A percentile compares a stretch with the other conserved stretches of the same genome.
phyloP scores from a whole-genome alignment of 352 stramenopile species.

The Phytophthora melonis region DNA sequence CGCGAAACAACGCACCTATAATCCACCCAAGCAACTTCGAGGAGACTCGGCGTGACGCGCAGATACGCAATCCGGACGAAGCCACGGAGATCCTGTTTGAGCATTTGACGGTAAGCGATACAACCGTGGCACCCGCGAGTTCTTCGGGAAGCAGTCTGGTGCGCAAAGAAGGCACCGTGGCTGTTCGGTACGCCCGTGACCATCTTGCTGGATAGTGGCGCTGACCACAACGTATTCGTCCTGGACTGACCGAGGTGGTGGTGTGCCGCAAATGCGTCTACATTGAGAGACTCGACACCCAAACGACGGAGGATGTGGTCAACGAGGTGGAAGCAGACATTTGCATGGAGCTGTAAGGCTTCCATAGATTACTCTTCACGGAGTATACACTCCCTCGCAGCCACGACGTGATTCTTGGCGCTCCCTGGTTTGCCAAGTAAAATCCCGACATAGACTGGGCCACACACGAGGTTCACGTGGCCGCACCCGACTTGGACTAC shows the following conservation, averaged over 20 bases:
- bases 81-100: neutral
- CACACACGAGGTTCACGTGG: neutral
- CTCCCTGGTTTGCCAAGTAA: neutral
- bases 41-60: neutral
- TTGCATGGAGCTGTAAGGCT: neutral
- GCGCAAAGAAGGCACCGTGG: neutral
- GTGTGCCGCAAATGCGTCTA: neutral
- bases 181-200: neutral
- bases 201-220: neutral
- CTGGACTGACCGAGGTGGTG: neutral
- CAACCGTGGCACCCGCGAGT: neutral
- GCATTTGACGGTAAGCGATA: neutral
- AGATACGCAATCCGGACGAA: neutral
- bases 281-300: neutral
- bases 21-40: neutral
- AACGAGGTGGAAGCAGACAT: neutral
- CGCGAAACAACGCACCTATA: neutral
- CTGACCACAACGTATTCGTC: neutral
- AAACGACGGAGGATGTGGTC: neutral
- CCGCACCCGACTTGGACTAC: neutral
- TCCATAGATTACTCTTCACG: neutral
- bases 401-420: neutral
- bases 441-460: neutral
- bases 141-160: neutral
- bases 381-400: neutral